Evolutionary conservation across 148 eudicot genomes (phyloP), one percentile per base, ranked within the genome.

Genomic region (Beta vulgaris): DNA sequence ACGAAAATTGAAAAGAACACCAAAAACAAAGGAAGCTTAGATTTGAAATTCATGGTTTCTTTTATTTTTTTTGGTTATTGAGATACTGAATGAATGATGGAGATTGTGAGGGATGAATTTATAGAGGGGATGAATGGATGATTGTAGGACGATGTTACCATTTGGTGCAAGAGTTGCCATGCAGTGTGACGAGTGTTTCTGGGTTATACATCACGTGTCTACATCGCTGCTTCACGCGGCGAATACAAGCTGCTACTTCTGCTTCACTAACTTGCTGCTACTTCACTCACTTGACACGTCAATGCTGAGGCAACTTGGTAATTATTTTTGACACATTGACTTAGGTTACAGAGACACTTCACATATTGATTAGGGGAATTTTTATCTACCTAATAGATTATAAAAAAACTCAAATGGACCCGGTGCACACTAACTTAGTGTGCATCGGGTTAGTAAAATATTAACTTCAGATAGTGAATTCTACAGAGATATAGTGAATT

Each of bases 161-260:
- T 46, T 66, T 79, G 77, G 68, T 73, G 68, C 0, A 37, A 44
- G 2, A 14, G 43, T 57, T 28, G 29, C 18, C 81, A 79, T 79
- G 77, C 81, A 79, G 2, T 36, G 31, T 13, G 77, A 73, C 81
- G 73, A 68, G 81, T 79, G 81, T 73, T 73, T 40, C 34, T 48
- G 48, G 51, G 32, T 48, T 58, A 26, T 28, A 58, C 31, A 58
- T 58, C 62, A 58, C 62, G 62, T 58, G 62, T 58, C 61, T 57
- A 26, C 15, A 31, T 57, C 32, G 26, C 61, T 57, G 21, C 61
- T 57, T 57, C 35, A 58, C 62, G 34, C 62, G 62, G 62, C 62
- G 62, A 58, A 55, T 3, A 12, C 15, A 16, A 58, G 62, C 15
- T 58, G 62, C 62, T 58, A 58, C 34, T 29, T n/a, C 16, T 58